A percentile compares a stretch with the other conserved stretches of the same genome.
phyloP scores from a whole-genome alignment of 2,329 filamentous ascomycete genomes.

The Colletotrichum zoysiae region DNA sequence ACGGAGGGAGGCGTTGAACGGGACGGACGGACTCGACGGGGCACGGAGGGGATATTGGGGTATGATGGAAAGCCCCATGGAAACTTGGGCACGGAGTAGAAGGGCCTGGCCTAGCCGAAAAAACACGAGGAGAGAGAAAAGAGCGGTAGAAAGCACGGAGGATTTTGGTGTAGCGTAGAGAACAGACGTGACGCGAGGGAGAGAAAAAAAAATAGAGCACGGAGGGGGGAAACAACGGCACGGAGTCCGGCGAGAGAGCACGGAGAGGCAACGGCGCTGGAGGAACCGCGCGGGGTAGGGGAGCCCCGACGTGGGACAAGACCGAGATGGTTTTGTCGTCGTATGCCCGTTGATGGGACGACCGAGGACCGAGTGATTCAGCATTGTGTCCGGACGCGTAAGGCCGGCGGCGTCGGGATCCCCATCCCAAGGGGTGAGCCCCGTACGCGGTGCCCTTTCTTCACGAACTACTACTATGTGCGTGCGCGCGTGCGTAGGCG shows the following conservation, averaged over 20 bases:
- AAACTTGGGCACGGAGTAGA: neutral
- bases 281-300: neutral
- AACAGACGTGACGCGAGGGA: conserved; percentile 2
- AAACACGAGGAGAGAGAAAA: neutral
- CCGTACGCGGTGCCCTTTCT: neutral
- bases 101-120: neutral
- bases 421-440: neutral
- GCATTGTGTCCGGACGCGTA: conserved; percentile 4
- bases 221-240: conserved; percentile 9
- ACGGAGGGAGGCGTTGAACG: neutral
- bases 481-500: neutral
- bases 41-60: conserved; percentile 9
- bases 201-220: neutral
- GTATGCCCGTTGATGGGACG: conserved; percentile 40
- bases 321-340: conserved; percentile 6
- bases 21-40: conserved; percentile 15
- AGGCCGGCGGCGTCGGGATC: conserved; percentile 13
- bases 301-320: neutral
- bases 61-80: neutral
- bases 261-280: conserved; percentile 5
- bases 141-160: neutral
- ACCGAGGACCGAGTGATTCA: conserved; percentile 27
- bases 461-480: no score
- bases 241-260: conserved; percentile 3
- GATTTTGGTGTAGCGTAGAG: neutral